A percentile compares a stretch with the other conserved stretches of the same genome.
Conservation (phyloP, 2,329 filamentous ascomycete species). For the Diaporthe sp. region DNA sequence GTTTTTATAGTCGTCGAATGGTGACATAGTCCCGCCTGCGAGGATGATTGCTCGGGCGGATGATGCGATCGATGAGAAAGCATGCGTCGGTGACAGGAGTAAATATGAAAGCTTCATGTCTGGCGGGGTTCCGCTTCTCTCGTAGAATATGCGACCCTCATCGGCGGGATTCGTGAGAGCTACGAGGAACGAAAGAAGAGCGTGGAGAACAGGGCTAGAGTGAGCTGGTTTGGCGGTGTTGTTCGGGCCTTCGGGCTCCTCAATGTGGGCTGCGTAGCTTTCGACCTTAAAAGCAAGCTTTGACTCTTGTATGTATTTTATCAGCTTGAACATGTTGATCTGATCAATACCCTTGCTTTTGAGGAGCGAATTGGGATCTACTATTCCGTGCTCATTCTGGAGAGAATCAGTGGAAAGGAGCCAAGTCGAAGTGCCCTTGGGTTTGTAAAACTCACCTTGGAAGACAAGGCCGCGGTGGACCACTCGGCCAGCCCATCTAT, state of each 20-base stretch:
- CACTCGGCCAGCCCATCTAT: conserved; percentile 82
- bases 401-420: not conserved
- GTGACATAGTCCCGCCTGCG: conserved; percentile 97
- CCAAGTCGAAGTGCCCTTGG: conserved; percentile 8
- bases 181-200: conserved; percentile 74
- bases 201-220: conserved; percentile 66
- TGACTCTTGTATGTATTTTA: conserved; percentile 89
- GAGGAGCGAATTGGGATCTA: conserved; percentile 79
- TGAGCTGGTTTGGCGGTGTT: conserved; percentile 70
- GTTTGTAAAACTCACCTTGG: conserved; percentile 55
- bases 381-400: conserved; percentile 71
- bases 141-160: conserved; percentile 76
- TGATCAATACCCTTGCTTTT: conserved; percentile 91
- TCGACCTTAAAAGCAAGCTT: conserved; percentile 96
- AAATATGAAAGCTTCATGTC: conserved; percentile 83
- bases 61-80: conserved; percentile 89
- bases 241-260: conserved; percentile 55
- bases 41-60: conserved; percentile 89
- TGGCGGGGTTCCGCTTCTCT: conserved; percentile 53
- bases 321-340: conserved; percentile 91
- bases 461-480: conserved; percentile 67
- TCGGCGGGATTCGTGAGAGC: conserved; percentile 88
- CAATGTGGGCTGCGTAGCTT: conserved; percentile 79
- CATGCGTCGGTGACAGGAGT: conserved; percentile 89
- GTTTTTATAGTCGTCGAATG: conserved; percentile 89